Evolutionary conservation across 768 basidiomycete genomes (phyloP).

Genomic region (Pulveroboletus sp.): DNA sequence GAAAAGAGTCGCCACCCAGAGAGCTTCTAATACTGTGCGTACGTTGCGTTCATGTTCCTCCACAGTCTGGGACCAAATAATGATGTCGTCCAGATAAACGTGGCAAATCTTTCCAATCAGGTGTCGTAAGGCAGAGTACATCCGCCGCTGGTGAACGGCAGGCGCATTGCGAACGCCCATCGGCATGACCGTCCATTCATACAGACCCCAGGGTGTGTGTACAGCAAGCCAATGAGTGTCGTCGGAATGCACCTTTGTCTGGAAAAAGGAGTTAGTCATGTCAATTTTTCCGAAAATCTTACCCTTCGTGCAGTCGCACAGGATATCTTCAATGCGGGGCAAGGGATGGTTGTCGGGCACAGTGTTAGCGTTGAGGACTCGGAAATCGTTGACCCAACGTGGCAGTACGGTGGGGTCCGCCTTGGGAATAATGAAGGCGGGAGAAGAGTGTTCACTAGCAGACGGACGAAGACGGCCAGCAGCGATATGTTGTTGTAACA

Average conservation of each 20-base stretch:
- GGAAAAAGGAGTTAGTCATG: no score
- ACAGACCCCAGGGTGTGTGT: conserved; percentile 35
- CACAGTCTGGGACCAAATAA: no score
- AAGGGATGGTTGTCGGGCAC: conserved; percentile 17
- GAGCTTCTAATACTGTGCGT: no score
- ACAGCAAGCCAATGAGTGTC: conserved; percentile 36
- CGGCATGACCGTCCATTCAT: no score
- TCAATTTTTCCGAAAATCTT: no score
- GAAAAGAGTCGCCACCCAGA: no score
- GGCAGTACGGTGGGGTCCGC: conserved; percentile 19
- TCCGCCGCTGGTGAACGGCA: conserved; percentile 14
- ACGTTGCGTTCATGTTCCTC: no score
- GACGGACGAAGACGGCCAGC: conserved; percentile 32
- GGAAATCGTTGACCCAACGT: conserved; percentile 32
- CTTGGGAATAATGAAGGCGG: conserved; percentile 38
- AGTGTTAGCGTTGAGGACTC: conserved; percentile 21
- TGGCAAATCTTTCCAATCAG: no score
- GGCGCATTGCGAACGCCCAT: conserved; percentile 15
- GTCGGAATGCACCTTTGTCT: conserved; percentile 29
- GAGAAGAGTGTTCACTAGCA: conserved; percentile 28
- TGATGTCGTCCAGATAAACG: conserved; percentile 22
- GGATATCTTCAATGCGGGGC: conserved; percentile 17
- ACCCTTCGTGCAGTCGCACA: conserved; percentile 26
- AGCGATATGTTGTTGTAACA: conserved; percentile 33
- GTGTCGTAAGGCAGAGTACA: conserved; percentile 10